Base-by-base conservation (phyloP, 2,329 filamentous ascomycete species). In the Emericellopsis cladophorae region DNA sequence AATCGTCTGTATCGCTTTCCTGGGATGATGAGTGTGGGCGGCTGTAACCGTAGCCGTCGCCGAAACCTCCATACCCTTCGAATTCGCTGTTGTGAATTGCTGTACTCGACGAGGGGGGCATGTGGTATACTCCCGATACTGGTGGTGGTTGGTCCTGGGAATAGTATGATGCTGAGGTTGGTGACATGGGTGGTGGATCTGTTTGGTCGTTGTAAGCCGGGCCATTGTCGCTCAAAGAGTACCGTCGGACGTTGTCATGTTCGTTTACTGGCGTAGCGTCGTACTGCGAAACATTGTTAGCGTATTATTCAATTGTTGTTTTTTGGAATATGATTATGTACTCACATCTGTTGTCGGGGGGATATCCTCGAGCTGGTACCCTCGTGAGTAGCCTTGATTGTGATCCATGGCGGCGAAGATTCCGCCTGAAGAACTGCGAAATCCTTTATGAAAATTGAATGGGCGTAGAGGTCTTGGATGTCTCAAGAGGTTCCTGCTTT, bases 1-100 rank as follows among this genome's bases (percentile, higher is more conserved):
- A 71, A 45, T 78, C 74, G 48, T 70, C 65, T 9, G 14, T 22
- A 11, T 24, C 18, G 32, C n/a, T 29, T 10, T 18, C 18, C 7
- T 15, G 32, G 31, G 31, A 15, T 21, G 39, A 11, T 29, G 39
- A 29, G 39, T 40, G 14, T 18, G 24, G 23, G 62, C 55, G 16
- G 61, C 60, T 1, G 68, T 44, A 39, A 16, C 29, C 39, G 35
- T 38, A 37, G 33, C 45, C 36, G 21, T 24, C 15, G 21, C 22
- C 36, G 16, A 29, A 38, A 16, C 23, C 23, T 14, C 22, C 22
- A n/a, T 29, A 29, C 22, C n/a, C n/a, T 5, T 24, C 22, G 36
- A 14, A 38, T 12, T 29, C 36, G 14, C 16, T n/a, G 7, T 38
- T 16, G 34, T 36, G 34, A 7, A 18, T n/a, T n/a, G 34, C 16